These are phyloP conservation scores for Pyrenula aspistea DNA, from an alignment of 495 filamentous ascomycete genomes.

Conservation along the genomic window DNA sequence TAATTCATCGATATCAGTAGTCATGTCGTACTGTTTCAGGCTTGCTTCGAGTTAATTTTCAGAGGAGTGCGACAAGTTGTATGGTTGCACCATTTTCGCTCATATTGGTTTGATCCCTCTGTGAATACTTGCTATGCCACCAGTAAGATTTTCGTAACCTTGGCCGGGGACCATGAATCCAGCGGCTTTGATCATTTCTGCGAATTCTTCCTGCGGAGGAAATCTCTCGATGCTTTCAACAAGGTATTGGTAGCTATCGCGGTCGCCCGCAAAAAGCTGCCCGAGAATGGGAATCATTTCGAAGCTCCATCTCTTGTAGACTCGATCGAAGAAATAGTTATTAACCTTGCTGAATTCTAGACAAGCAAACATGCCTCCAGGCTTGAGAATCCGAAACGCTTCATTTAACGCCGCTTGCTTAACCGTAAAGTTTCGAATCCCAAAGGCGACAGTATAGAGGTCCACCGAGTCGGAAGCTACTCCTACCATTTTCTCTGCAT, in stretches of 20 bases:
- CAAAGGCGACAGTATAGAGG: slow-evolving; percentile 95
- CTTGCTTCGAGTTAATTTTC: no score
- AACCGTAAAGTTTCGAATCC: slow-evolving; percentile 91
- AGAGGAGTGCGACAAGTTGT: no score
- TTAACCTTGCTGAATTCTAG: slow-evolving; percentile 89
- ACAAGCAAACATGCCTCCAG: slow-evolving; percentile 92
- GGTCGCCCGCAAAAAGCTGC: slow-evolving; percentile 85
- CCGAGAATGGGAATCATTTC: slow-evolving; percentile 88
- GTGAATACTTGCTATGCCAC: slow-evolving; percentile 89
- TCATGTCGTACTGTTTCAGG: no score
- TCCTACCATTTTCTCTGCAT: slow-evolving; percentile 67
- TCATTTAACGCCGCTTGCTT: slow-evolving; percentile 69
- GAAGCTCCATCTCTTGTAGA: slow-evolving; percentile 96
- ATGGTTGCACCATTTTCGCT: no score
- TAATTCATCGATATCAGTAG: no score
- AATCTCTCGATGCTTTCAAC: slow-evolving; percentile 97
- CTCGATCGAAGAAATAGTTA: slow-evolving; percentile 54
- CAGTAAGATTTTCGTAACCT: slow-evolving; percentile 79
- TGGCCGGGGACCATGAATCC: slow-evolving; percentile 76
- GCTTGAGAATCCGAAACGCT: slow-evolving; percentile 79
- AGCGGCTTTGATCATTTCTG: slow-evolving; percentile 75
- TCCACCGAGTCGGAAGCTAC: slow-evolving; percentile 59
- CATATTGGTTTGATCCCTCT: slow-evolving; percentile 81
- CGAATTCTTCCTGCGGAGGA: slow-evolving; percentile 72
- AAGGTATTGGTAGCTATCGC: slow-evolving; percentile 95